These are phyloP conservation scores for Aspergillus vadensis DNA, from an alignment of 2,329 filamentous ascomycete species.

Conservation along the genomic window DNA sequence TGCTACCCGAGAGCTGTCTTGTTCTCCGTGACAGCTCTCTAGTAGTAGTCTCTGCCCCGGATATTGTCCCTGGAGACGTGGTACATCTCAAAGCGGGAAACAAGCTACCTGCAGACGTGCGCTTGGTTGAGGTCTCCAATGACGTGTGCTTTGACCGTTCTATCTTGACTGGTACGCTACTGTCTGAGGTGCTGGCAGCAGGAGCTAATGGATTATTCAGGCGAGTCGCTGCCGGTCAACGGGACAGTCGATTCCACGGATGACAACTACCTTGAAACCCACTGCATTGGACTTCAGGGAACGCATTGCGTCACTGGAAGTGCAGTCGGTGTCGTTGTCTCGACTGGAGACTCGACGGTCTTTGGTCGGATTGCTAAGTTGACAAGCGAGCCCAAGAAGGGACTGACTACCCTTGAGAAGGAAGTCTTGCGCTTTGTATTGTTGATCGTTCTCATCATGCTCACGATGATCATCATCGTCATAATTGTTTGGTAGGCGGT, in stretches of 20 bases:
- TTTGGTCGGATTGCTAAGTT: constrained; percentile 75
- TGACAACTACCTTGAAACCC: constrained; percentile 74
- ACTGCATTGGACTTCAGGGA: constrained; percentile 75
- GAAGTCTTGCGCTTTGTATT: constrained; percentile 73
- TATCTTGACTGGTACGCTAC: constrained; percentile 63
- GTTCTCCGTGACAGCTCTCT: constrained; percentile 63
- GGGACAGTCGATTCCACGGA: constrained; percentile 68
- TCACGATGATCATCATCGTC: constrained; percentile 56
- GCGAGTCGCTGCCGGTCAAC: constrained; percentile 66
- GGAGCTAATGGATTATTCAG: constrained; percentile 49
- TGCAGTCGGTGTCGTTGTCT: constrained; percentile 67
- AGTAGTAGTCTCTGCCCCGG: constrained; percentile 53
- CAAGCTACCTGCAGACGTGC: constrained; percentile 72
- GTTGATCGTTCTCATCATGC: constrained; percentile 69
- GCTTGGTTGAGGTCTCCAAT: constrained; percentile 67
- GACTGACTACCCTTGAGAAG: constrained; percentile 69
- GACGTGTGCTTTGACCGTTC: constrained; percentile 73
- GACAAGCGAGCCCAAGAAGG: constrained; percentile 68
- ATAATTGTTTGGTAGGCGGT: constrained; percentile 62
- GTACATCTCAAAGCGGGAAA: constrained; percentile 69
- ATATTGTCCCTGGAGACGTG: constrained; percentile 73
- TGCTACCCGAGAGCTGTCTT: constrained; percentile 74
- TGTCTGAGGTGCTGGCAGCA: background rate
- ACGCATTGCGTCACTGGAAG: constrained; percentile 74
- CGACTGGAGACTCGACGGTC: constrained; percentile 71